Evolutionary conservation across 495 filamentous ascomycete species (phyloP), one percentile per base, ranked within the genome.

Genomic region (Annulohypoxylon bovei): DNA sequence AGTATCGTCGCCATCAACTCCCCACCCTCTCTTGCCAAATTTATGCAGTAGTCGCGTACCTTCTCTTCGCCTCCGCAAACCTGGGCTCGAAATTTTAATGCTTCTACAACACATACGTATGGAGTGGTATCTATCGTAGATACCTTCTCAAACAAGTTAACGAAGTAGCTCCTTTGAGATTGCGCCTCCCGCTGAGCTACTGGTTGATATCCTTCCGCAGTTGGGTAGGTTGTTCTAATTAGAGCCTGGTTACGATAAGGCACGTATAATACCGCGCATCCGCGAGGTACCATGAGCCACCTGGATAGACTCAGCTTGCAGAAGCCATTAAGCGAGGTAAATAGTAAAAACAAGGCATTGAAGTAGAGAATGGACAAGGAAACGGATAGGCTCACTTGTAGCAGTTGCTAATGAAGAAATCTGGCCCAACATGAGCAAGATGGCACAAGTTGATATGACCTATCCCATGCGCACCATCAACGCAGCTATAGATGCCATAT

Each of bases 321-420:
- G 73, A 92, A 94, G 50, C 79, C 86, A 52, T 25, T 89, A 79
- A 59, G 90, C 86, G 75, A 30, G 3, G 9, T 18, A 23, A 39
- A 37, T n/a, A n/a, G n/a, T n/a, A n/a, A n/a, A n/a, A n/a, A n/a
- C n/a, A 18, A 33, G 32, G 27, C 1, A 1, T 14, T n/a, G 30
- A 20, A 32, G 8, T 2, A 16, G 11, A 20, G 18, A 40, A 49
- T 4, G 42, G 25, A 11, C 9, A 47, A 54, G 50, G 16, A 22
- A 90, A 90, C 35, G 84, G 83, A 73, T 82, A 88, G 12, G 93
- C 87, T 92, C 91, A 96, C 83, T 95, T 95, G 77, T 95, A 91
- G 67, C 85, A 88, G 69, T 94, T 95, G 22, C 80, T 87, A n/a
- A 90, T 84, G 64, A 93, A 88, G 77, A 95, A 95, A 76, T 95